Percentiles rank a stretch among this genome's conserved stretches.
These are phyloP conservation scores for Cystobasidium sp. DNA, from an alignment of 1,284 basidiomycete genomes.

Conservation along the genomic window DNA sequence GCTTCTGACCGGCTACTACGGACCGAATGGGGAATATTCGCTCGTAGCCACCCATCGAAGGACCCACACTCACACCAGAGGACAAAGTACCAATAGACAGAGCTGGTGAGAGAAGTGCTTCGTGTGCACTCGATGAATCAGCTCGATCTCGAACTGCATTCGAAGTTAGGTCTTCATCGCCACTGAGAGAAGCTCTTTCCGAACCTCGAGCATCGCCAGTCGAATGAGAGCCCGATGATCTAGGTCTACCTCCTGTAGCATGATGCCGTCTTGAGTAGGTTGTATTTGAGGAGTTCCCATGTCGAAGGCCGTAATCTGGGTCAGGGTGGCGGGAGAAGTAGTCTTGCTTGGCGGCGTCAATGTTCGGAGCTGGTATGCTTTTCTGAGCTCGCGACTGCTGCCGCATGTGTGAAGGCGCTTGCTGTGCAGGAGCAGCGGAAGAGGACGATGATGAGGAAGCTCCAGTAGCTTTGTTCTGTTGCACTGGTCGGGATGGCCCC, in stretches of 20 bases:
- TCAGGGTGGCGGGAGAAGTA: slow-evolving; percentile 43
- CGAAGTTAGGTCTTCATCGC: background rate
- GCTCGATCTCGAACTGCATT: background rate
- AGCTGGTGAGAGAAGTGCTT: slow-evolving; percentile 26
- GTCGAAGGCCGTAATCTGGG: slow-evolving; percentile 24
- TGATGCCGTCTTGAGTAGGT: too few relatives aligned
- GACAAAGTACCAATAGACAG: slow-evolving; percentile 30
- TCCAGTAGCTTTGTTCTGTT: too few relatives aligned
- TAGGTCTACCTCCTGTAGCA: background rate
- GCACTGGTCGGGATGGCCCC: too few relatives aligned
- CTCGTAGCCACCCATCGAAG: slow-evolving; percentile 40
- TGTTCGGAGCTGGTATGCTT: slow-evolving; percentile 7
- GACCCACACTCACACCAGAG: slow-evolving; percentile 32
- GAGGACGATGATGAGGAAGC: background rate
- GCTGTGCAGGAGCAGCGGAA: background rate
- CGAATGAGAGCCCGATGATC: background rate
- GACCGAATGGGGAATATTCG: slow-evolving; percentile 40
- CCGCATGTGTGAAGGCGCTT: background rate
- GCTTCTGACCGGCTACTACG: slow-evolving; percentile 30
- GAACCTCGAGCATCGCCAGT: background rate
- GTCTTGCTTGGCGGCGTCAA: slow-evolving; percentile 33
- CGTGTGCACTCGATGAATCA: background rate
- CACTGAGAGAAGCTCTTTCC: slow-evolving; percentile 5
- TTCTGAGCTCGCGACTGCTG: slow-evolving; percentile 6
- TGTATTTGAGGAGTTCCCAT: background rate